phyloP scores from a whole-genome alignment of 2,329 filamentous ascomycete genomes.

The Zymoseptoria brevis region DNA sequence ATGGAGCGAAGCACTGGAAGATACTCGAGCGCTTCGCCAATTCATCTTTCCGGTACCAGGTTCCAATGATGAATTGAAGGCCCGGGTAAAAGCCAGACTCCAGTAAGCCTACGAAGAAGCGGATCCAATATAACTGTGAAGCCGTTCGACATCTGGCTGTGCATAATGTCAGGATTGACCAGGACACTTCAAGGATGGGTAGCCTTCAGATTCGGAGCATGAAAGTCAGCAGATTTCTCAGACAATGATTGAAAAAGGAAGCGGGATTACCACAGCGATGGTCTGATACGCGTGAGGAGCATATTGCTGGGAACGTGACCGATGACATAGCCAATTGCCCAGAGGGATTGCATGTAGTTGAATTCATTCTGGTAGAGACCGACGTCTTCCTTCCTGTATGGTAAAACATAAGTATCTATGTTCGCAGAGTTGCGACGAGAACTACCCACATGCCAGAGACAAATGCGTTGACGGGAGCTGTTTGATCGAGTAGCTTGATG shows the following conservation, averaged over 20 bases:
- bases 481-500: constrained; percentile 41
- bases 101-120: constrained; percentile 44
- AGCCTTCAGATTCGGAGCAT: constrained; percentile 43
- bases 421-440: neutral
- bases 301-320: constrained; percentile 40
- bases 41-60: constrained; percentile 45
- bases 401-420: neutral
- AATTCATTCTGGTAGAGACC: constrained; percentile 46
- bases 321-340: constrained; percentile 36
- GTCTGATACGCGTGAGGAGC: constrained; percentile 42
- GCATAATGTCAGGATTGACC: constrained; percentile 42
- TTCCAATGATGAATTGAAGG: constrained; percentile 44
- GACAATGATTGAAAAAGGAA: neutral
- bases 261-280: constrained; percentile 35
- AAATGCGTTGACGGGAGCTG: constrained; percentile 37
- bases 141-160: constrained; percentile 34
- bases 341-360: constrained; percentile 42
- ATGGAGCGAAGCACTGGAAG: constrained; percentile 42
- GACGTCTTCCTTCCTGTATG: constrained; percentile 40
- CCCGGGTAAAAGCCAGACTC: constrained; percentile 47
- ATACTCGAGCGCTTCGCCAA: constrained; percentile 46
- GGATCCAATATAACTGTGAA: constrained; percentile 38
- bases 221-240: constrained; percentile 44
- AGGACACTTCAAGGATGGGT: constrained; percentile 40
- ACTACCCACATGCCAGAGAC: constrained; percentile 38